phyloP scores from a whole-genome alignment of 2,329 filamentous ascomycete genomes.

The Fusarium palustre region DNA sequence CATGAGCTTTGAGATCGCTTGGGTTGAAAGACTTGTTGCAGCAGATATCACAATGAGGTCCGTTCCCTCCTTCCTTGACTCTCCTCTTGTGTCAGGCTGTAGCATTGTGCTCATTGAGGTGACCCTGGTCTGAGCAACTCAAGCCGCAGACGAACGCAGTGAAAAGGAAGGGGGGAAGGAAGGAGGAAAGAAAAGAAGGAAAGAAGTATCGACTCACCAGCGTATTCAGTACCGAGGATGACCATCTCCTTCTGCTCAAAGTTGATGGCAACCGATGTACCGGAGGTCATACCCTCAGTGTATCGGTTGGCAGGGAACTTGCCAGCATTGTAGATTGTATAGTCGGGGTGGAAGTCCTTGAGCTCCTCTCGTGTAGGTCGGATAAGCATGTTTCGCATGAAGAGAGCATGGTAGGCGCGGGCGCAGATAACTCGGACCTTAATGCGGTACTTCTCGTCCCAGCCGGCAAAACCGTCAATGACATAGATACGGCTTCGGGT shows the following conservation, averaged over 20 bases:
- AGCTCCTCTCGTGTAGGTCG: slow-evolving; percentile 91
- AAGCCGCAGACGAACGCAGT: no score
- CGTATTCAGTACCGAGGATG: slow-evolving; percentile 98
- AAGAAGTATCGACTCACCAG: no score
- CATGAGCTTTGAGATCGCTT: no score
- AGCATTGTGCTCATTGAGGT: no score
- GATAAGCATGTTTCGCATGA: slow-evolving; percentile 99
- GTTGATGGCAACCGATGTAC: slow-evolving; percentile 98
- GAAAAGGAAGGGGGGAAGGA: no score
- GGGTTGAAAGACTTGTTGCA: no score
- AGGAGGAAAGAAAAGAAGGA: no score
- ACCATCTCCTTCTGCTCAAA: slow-evolving; percentile 99
- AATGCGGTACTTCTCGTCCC: slow-evolving; percentile 98
- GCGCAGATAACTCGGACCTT: slow-evolving; percentile 97
- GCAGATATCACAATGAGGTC: no score
- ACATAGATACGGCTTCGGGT: slow-evolving; percentile 99
- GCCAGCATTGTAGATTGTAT: slow-evolving; percentile 99
- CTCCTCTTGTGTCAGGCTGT: no score
- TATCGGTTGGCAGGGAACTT: slow-evolving; percentile 98
- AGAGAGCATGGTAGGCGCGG: slow-evolving; percentile 98
- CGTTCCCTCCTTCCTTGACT: no score
- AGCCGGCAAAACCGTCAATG: slow-evolving; percentile 95
- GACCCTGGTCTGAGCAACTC: no score
- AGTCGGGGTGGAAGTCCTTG: slow-evolving; percentile 97
- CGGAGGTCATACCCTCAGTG: slow-evolving; percentile 98